phyloP scores from a whole-genome alignment of 2,329 filamentous ascomycete species.

The Boeremia lycopersici region DNA sequence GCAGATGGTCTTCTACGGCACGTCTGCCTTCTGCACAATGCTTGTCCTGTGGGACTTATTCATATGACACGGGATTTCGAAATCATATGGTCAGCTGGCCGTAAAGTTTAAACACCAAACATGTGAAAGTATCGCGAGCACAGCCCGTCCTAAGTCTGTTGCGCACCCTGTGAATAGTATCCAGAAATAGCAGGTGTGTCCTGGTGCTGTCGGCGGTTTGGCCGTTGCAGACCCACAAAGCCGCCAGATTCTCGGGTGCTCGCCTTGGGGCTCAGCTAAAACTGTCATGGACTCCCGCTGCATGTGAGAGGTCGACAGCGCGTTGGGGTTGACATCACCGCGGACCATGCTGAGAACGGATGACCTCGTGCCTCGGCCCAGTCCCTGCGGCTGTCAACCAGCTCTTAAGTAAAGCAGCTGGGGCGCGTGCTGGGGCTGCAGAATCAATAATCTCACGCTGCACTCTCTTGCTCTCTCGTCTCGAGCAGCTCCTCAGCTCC shows the following conservation, averaged over 20 bases:
- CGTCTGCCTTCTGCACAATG: conserved; percentile 53
- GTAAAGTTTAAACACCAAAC: conserved; percentile 7
- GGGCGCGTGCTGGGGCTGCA: conserved; percentile 13
- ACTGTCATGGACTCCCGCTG: conserved; percentile 8
- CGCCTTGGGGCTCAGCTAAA: conserved; percentile 7
- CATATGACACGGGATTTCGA: conserved; percentile 40
- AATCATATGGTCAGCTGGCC: conserved; percentile 1
- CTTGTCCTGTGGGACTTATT: conserved; percentile 58
- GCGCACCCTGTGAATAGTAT: conserved; percentile 20
- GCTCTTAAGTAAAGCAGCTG: conserved; percentile 23
- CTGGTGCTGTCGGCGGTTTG: conserved; percentile 21
- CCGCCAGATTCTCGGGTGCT: conserved; percentile 11
- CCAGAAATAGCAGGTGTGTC: conserved; percentile 27
- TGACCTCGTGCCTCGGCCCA: conserved; percentile 32
- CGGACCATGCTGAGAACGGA: conserved; percentile 8
- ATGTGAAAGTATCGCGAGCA: conserved; percentile 16
- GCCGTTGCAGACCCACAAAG: conserved; percentile 24
- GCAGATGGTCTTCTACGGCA: conserved; percentile 56
- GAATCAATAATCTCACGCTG: not conserved
- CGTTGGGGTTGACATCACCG: conserved; percentile 27
- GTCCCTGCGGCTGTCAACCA: conserved; percentile 14
- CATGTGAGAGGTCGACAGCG: conserved; percentile 32
- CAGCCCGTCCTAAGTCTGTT: conserved; percentile 13
- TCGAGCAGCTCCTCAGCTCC: conserved; percentile 23
- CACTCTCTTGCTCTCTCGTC: conserved; percentile 15